Conservation (phyloP, 352 stramenopile genomes). For the Globisporangium barbulae region DNA sequence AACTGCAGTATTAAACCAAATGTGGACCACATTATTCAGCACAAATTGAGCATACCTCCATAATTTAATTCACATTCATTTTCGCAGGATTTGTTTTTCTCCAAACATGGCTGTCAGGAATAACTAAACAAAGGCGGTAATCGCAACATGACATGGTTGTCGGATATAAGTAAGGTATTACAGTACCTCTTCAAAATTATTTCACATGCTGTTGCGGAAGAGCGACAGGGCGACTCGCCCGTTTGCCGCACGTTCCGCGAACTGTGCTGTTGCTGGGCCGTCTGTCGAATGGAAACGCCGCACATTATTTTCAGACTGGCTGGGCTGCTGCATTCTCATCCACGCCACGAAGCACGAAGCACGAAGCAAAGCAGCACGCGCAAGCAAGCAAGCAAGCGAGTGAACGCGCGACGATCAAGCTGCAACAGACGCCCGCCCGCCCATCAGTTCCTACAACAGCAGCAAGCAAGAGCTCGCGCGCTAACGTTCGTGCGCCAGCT, state of each 20-base stretch:
- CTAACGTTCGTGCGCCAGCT: background rate
- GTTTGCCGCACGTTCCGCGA: background rate
- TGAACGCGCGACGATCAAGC: background rate
- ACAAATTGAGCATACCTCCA: too few relatives aligned
- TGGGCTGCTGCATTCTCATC: background rate
- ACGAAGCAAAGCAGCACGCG: background rate
- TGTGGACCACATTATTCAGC: too few relatives aligned
- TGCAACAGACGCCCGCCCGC: too few relatives aligned
- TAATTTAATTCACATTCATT: too few relatives aligned
- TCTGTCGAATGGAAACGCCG: background rate
- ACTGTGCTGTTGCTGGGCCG: background rate
- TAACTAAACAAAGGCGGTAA: too few relatives aligned
- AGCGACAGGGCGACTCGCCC: slow-evolving; percentile 4
- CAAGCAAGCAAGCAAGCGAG: background rate
- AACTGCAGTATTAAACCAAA: too few relatives aligned
- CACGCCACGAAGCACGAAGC: background rate
- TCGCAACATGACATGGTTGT: too few relatives aligned
- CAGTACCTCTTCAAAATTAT: too few relatives aligned
- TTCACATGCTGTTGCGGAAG: too few relatives aligned
- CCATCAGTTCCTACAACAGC: background rate
- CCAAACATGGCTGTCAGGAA: too few relatives aligned
- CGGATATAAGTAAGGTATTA: too few relatives aligned
- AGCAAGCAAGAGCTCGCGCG: background rate
- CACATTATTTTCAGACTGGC: background rate
- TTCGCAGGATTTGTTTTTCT: too few relatives aligned